Percentiles rank a stretch among this genome's conserved stretches.
phyloP scores from a whole-genome alignment of 129 eudicot genomes.

The Calendula officinalis region DNA sequence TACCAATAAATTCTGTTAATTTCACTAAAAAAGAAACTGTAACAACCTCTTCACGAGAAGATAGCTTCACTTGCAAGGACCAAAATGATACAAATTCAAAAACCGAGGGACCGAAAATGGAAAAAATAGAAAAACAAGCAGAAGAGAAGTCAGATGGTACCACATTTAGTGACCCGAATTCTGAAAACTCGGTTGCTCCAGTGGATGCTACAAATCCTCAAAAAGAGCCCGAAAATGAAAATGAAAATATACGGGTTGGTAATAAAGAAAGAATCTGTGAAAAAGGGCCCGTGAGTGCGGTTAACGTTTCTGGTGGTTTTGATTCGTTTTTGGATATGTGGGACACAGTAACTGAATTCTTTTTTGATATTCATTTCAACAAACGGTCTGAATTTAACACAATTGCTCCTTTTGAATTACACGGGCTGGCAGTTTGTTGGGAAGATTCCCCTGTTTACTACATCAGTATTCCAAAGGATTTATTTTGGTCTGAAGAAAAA shows the following conservation, averaged over 20 bases:
- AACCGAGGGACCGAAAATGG: slow-evolving; percentile 27
- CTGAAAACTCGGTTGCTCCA: slow-evolving; percentile 19
- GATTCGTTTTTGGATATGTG: slow-evolving; percentile 80
- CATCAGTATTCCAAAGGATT: slow-evolving; percentile 70
- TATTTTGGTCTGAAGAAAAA: slow-evolving; percentile 45
- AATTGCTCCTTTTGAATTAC: slow-evolving; percentile 66
- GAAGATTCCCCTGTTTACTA: slow-evolving; percentile 85
- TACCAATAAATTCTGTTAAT: slow-evolving; percentile 32
- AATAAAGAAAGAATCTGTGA: slow-evolving; percentile 43
- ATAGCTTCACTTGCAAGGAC: slow-evolving; percentile 37
- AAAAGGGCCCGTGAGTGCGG: slow-evolving; percentile 72
- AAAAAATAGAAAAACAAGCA: slow-evolving; percentile 16
- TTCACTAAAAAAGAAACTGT: slow-evolving; percentile 38
- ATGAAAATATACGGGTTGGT: slow-evolving; percentile 34
- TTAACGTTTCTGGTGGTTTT: slow-evolving; percentile 59
- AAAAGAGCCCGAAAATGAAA: slow-evolving; percentile 27
- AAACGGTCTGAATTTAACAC: slow-evolving; percentile 64
- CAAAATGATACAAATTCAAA: slow-evolving; percentile 24
- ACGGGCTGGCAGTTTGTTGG: slow-evolving; percentile 91
- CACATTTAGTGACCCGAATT: slow-evolving; percentile 21
- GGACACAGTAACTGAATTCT: slow-evolving; percentile 56
- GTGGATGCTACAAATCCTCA: slow-evolving; percentile 21
- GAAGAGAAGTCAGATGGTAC: slow-evolving; percentile 37
- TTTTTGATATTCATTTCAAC: slow-evolving; percentile 74
- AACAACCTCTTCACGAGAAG: slow-evolving; percentile 56